Conservation (phyloP, 495 filamentous ascomycete genomes). For the Hypoxylon lenormandii region DNA sequence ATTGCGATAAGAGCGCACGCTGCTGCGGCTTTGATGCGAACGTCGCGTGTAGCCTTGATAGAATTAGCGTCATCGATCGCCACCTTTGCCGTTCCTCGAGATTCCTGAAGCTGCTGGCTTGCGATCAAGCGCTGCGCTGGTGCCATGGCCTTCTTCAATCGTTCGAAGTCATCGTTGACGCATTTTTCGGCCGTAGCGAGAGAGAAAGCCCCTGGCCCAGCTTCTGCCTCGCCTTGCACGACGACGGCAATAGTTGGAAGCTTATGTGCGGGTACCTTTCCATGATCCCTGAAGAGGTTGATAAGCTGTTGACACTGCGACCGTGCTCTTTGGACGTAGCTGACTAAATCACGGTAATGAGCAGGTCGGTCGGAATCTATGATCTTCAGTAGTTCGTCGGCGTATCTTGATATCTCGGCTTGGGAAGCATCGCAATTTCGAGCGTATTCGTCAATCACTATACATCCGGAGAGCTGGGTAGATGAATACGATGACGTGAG, state of each 20-base stretch:
- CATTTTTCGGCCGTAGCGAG: conserved; percentile 87
- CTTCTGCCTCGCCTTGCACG: conserved; percentile 89
- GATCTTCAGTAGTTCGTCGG: conserved; percentile 72
- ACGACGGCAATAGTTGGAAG: conserved; percentile 85
- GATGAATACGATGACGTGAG: conserved; percentile 79
- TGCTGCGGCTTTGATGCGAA: conserved; percentile 86
- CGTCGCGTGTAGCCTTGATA: conserved; percentile 82
- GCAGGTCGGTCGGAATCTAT: conserved; percentile 82
- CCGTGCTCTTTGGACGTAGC: conserved; percentile 85
- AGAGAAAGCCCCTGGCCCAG: conserved; percentile 90
- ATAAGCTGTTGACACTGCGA: conserved; percentile 89
- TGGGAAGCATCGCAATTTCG: conserved; percentile 62
- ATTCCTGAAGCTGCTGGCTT: conserved; percentile 77
- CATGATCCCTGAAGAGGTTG: conserved; percentile 87
- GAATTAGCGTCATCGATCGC: conserved; percentile 81
- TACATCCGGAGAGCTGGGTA: conserved; percentile 82
- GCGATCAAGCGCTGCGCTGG: conserved; percentile 86
- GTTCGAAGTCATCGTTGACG: conserved; percentile 82
- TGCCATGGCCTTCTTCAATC: conserved; percentile 83
- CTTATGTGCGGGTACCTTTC: conserved; percentile 76
- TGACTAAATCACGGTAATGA: conserved; percentile 87
- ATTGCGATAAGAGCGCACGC: conserved; percentile 89
- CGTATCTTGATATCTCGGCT: conserved; percentile 61
- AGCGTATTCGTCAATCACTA: conserved; percentile 91
- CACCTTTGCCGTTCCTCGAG: conserved; percentile 72